Evolutionary conservation across 225 moss, liverwort and hornwort genomes (phyloP).

Genomic region (Climacium dendroides): DNA sequence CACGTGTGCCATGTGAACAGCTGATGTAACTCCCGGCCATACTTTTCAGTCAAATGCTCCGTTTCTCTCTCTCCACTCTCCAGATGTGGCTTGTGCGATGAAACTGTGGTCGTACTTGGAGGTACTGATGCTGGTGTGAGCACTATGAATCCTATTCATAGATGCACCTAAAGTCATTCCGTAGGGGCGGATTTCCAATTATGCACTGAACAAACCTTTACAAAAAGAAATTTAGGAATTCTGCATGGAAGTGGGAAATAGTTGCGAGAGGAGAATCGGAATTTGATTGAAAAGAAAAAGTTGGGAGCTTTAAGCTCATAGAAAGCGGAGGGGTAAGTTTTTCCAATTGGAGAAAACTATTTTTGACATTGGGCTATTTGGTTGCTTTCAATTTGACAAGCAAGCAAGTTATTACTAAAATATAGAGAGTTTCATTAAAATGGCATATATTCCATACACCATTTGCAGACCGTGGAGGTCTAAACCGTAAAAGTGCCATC

Average conservation of each 20-base stretch:
- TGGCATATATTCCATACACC: too few relatives aligned
- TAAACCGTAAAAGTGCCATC: too few relatives aligned
- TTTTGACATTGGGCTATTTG: not conserved
- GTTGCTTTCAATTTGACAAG: not conserved
- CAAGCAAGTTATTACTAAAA: too few relatives aligned
- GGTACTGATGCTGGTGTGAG: not conserved
- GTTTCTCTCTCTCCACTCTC: not conserved
- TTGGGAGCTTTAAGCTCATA: not conserved
- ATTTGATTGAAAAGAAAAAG: not conserved
- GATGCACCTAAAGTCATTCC: not conserved
- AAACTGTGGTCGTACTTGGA: not conserved
- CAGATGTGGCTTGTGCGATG: not conserved
- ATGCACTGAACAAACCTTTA: not conserved
- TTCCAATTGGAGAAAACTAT: accelerated
- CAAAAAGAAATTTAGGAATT: not conserved
- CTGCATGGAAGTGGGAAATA: too few relatives aligned
- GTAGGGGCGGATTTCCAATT: not conserved
- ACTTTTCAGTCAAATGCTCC: not conserved
- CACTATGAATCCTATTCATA: not conserved
- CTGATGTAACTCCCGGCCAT: not conserved
- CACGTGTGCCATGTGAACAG: not conserved
- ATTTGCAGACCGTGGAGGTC: too few relatives aligned
- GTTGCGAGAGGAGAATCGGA: not conserved
- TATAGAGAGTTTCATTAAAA: too few relatives aligned
- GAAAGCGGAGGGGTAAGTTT: not conserved